Evolutionary conservation across 1,284 basidiomycete species (phyloP).

Genomic region (Inonotus obliquus): DNA sequence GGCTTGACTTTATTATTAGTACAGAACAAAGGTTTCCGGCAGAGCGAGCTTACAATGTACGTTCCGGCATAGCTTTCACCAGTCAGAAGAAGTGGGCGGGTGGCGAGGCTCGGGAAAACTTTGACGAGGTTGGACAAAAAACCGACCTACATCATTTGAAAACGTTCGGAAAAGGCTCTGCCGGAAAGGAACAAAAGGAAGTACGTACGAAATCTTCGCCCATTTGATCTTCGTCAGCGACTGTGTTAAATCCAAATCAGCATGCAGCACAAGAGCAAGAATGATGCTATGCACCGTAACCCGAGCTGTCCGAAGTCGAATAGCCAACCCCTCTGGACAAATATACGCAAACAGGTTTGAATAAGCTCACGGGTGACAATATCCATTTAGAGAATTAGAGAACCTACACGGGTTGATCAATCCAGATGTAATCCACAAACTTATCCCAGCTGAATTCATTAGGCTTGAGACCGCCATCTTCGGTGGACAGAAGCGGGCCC

Average conservation of each 20-base stretch:
- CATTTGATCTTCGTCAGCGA: conserved; percentile 62
- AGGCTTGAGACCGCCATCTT: conserved; percentile 41
- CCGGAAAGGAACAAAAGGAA: neutral
- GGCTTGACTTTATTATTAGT: conserved; percentile 37
- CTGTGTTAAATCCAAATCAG: conserved; percentile 29
- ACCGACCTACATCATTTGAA: conserved; percentile 42
- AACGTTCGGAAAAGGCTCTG: conserved; percentile 19
- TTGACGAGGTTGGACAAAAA: conserved; percentile 62
- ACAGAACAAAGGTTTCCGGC: neutral
- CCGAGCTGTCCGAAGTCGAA: conserved; percentile 58
- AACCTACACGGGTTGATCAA: conserved; percentile 68
- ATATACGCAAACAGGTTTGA: neutral
- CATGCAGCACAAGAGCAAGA: neutral
- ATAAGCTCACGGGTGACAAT: too few species aligned
- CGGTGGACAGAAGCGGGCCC: conserved; percentile 55
- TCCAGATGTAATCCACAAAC: conserved; percentile 63
- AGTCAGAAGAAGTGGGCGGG: conserved; percentile 53
- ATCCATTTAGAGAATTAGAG: conserved; percentile 37
- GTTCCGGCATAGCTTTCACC: conserved; percentile 67
- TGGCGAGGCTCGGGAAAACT: conserved; percentile 58
- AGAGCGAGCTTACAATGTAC: conserved; percentile 45
- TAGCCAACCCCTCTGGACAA: conserved; percentile 51
- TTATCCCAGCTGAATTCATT: conserved; percentile 57
- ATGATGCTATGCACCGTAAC: conserved; percentile 45
- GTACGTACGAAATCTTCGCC: conserved; percentile 56